Conservation (phyloP, 2,329 filamentous ascomycete species). For the Penicillium sp. region DNA sequence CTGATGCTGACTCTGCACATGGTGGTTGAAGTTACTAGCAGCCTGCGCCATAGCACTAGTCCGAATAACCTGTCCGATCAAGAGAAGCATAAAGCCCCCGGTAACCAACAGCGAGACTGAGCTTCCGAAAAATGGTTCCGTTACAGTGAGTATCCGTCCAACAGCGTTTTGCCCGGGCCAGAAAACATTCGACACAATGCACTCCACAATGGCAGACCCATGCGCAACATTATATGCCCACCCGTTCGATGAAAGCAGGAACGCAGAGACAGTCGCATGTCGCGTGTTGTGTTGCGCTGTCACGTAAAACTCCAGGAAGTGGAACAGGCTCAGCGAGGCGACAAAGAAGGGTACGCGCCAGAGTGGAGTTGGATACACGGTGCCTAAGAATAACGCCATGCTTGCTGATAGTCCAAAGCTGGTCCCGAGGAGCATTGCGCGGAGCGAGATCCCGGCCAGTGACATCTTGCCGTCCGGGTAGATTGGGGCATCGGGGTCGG, state of each 20-base stretch:
- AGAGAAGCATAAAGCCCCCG: conserved; percentile 63
- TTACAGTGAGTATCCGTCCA: conserved; percentile 48
- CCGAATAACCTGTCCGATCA: conserved; percentile 70
- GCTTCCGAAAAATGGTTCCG: conserved; percentile 31
- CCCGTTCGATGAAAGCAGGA: conserved; percentile 82
- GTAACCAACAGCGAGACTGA: conserved; percentile 36
- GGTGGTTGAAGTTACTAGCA: conserved; percentile 87
- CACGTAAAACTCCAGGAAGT: conserved; percentile 94
- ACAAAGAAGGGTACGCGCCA: conserved; percentile 59
- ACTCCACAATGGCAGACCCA: conserved; percentile 69
- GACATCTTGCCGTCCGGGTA: conserved; percentile 43
- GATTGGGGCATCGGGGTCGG: conserved; percentile 30
- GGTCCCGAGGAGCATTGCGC: conserved; percentile 45
- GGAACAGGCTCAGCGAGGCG: conserved; percentile 69
- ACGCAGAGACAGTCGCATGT: conserved; percentile 69
- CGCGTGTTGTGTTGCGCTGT: conserved; percentile 81
- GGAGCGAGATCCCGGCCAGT: conserved; percentile 45
- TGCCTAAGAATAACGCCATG: conserved; percentile 29
- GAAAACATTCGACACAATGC: conserved; percentile 45
- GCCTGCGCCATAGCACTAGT: conserved; percentile 86
- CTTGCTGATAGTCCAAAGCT: conserved; percentile 37
- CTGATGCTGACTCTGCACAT: conserved; percentile 67
- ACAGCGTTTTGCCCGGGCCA: conserved; percentile 17
- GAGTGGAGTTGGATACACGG: conserved; percentile 37
- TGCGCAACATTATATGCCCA: conserved; percentile 82